Evolutionary conservation across 2,329 filamentous ascomycete genomes (phyloP).

Genomic region (Golovinomyces cichoracearum): DNA sequence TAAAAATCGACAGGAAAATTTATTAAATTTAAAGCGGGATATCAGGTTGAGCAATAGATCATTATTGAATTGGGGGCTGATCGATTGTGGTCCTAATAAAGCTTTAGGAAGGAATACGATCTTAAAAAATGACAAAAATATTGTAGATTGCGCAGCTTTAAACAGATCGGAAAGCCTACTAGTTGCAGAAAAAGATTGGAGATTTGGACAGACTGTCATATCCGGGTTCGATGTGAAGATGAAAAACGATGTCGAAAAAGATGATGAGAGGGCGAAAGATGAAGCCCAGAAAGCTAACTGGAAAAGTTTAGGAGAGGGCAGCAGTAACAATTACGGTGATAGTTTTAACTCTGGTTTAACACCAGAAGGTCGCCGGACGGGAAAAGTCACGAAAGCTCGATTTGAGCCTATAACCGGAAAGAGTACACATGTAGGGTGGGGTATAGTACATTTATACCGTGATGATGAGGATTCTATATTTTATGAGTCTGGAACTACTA

Average conservation of each 20-base stretch:
- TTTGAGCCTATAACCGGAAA: constrained; percentile 40
- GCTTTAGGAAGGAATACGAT: not conserved
- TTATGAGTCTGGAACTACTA: constrained; percentile 21
- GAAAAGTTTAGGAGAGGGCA: constrained; percentile 18
- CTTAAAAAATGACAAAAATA: not conserved
- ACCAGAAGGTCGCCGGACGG: constrained; percentile 3
- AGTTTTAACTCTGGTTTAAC: constrained; percentile 4
- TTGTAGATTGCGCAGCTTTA: not conserved
- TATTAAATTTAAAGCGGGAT: not conserved
- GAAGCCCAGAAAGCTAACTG: not conserved
- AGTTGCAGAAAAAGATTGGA: constrained; percentile 41
- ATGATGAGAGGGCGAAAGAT: constrained; percentile 17
- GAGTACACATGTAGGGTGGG: constrained; percentile 65
- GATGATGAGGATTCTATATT: constrained; percentile 50
- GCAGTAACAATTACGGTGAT: constrained; percentile 4
- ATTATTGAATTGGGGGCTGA: constrained; percentile 1
- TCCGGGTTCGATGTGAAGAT: constrained; percentile 52
- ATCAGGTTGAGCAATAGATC: not conserved
- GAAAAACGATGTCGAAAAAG: not conserved
- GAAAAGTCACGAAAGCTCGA: constrained; percentile 53
- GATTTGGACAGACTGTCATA: constrained; percentile 53
- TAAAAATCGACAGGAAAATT: not conserved
- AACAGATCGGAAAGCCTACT: not conserved
- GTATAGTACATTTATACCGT: constrained; percentile 78
- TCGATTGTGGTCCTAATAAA: constrained; percentile 15